Conservation (phyloP, 352 stramenopile species). For the Globisporangium irregulare region DNA sequence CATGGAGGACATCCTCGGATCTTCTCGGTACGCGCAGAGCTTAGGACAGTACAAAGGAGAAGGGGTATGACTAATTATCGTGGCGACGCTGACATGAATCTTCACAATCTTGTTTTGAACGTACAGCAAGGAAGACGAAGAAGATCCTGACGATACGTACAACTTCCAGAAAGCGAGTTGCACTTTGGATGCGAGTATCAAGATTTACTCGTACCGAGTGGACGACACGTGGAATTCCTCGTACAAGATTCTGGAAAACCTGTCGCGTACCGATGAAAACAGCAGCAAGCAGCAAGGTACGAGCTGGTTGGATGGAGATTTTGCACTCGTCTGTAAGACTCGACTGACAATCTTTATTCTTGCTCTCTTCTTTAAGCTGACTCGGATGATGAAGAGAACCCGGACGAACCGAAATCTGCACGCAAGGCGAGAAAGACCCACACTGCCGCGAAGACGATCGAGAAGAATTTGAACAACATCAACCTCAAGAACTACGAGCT, state of each 20-base stretch:
- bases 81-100: background rate
- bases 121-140: conserved; percentile 27
- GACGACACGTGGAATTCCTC: conserved; percentile 97
- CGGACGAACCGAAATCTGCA: conserved; percentile 22
- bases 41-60: background rate
- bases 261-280: conserved; percentile 84
- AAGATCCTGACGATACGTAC: conserved; percentile 56
- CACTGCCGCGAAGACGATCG: conserved; percentile 64
- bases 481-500: conserved; percentile 85
- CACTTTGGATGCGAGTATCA: conserved; percentile 97
- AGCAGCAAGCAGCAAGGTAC: conserved; percentile 31
- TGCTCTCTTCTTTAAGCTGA: conserved; percentile 5
- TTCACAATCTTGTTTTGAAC: background rate
- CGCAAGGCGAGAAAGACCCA: conserved; percentile 47
- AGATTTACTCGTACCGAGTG: conserved; percentile 99
- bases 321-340: background rate
- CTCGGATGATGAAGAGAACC: conserved; percentile 29
- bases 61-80: background rate
- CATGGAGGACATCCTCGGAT: conserved; percentile 93
- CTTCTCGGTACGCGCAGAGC: conserved; percentile 41
- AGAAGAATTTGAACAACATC: conserved; percentile 88
- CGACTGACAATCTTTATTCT: background rate
- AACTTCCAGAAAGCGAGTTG: conserved; percentile 99
- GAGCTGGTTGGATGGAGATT: background rate
- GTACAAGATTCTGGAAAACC: conserved; percentile 98